Base-by-base conservation (phyloP, 805 yeast species). In the Candida loeiensis region DNA sequence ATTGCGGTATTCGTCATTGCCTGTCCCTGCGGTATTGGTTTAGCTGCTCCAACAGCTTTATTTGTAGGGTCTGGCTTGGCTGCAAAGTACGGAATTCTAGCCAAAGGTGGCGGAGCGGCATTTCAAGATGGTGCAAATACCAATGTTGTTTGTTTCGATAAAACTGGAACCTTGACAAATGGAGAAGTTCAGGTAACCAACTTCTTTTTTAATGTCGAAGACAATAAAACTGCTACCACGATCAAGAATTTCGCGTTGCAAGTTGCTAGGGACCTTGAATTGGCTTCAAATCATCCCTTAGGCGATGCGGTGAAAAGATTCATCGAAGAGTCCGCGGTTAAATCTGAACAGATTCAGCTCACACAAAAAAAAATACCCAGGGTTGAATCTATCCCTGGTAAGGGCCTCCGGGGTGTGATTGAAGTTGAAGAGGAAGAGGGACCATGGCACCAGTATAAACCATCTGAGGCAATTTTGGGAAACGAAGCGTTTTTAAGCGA, bases 1-100 rank as follows among this genome's bases (percentile, higher is more conserved):
- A 81, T 85, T 47, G 77, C 90, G 0, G 91, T 85, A 1, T 83
- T 85, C 61, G 91, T 85, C 2, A 77, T 85, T 37, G 91, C 91
- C 0, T 85, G 95, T 55, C 95, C 95, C 1, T 85, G 93, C 66
- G 95, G 91, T 1, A 76, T 85, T 49, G 93, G 91, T 1, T 64
- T 85, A 16, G 93, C 93, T 17, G 93, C 91, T 1, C 93, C 93
- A 1, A 84, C 91, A 2, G 91, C 93, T 0, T 56, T 85, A 29
- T 83, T 81, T 64, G 88, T 85, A 9, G 93, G 93, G 2, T 70
- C 87, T 13, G 88, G 91, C 0, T 56, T 85, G 37, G 88, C 90
- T 26, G 93, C 93, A 11, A 81, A 79, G 52, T 63, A 78, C 54
- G 93, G 91, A 15, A 79, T 85, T 37, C 65, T 85, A 27, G 88